A percentile compares a stretch with the other conserved stretches of the same genome.
phyloP scores from a whole-genome alignment of 768 basidiomycete genomes.

The Lactarius evosmus region DNA sequence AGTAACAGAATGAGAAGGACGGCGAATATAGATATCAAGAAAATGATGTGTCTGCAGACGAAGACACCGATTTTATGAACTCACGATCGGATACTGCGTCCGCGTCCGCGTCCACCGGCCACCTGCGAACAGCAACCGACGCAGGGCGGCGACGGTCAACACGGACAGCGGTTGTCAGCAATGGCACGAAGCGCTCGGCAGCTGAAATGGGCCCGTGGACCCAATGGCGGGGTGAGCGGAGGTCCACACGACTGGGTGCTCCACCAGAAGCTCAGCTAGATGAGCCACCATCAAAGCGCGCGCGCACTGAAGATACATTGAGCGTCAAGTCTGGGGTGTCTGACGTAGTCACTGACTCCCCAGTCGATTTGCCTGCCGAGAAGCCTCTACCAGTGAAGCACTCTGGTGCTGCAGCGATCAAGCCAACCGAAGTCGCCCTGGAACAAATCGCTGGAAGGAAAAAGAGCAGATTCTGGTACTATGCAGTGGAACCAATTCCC shows the following conservation, averaged over 20 bases:
- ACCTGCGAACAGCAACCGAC: conserved; percentile 19
- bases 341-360: conserved; percentile 26
- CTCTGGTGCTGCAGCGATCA: conserved; percentile 62
- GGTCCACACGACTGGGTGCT: conserved; percentile 65
- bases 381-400: conserved; percentile 48
- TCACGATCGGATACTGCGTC: conserved; percentile 29
- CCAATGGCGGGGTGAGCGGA: conserved; percentile 72
- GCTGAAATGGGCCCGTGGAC: conserved; percentile 48
- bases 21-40: conserved; percentile 68
- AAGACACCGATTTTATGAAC: conserved; percentile 37
- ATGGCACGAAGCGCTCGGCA: conserved; percentile 49
- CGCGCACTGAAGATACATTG: conserved; percentile 66
- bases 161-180: conserved; percentile 39
- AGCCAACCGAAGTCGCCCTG: conserved; percentile 68
- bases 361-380: conserved; percentile 24
- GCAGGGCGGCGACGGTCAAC: conserved; percentile 41
- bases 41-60: conserved; percentile 37
- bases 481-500: conserved; percentile 72
- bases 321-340: conserved; percentile 33
- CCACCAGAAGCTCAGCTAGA: conserved; percentile 51
- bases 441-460: conserved; percentile 78
- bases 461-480: conserved; percentile 85
- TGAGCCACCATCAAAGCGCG: conserved; percentile 58
- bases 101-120: conserved; percentile 20
- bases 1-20: conserved; percentile 45